A percentile compares a stretch with the other conserved stretches of the same genome.
Conservation (phyloP, 2,329 filamentous ascomycete species). For the Rhexocercosporidium sp. region DNA sequence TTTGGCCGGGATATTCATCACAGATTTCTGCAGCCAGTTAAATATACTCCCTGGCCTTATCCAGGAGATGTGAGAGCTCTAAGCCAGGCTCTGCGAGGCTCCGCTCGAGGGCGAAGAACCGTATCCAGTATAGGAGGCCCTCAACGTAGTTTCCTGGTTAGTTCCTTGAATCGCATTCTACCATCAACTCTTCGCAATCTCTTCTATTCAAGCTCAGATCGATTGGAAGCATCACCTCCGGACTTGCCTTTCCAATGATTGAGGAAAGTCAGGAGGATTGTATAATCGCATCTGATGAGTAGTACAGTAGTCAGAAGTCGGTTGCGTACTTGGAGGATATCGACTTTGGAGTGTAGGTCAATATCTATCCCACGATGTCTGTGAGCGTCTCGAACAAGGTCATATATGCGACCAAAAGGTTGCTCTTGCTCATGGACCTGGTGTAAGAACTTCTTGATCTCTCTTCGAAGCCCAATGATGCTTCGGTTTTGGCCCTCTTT, state of each 20-base stretch:
- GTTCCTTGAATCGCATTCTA: constrained; percentile 29
- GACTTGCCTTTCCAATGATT: constrained; percentile 25
- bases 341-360: constrained; percentile 37
- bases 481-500: constrained; percentile 33
- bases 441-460: constrained; percentile 41
- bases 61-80: constrained; percentile 32
- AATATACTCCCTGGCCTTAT: constrained; percentile 27
- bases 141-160: constrained; percentile 31
- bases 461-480: constrained; percentile 39
- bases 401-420: constrained; percentile 45
- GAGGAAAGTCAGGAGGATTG: constrained; percentile 33
- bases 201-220: constrained; percentile 34
- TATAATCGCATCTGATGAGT: constrained; percentile 36
- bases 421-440: constrained; percentile 46
- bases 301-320: constrained; percentile 35
- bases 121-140: constrained; percentile 35
- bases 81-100: constrained; percentile 26
- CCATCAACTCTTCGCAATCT: constrained; percentile 35
- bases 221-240: constrained; percentile 20
- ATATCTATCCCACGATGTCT: constrained; percentile 36
- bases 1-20: constrained; percentile 32
- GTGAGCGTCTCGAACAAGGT: constrained; percentile 43
- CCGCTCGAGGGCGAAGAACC: constrained; percentile 34
- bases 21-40: constrained; percentile 30
- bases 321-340: constrained; percentile 45